Evolutionary conservation across 202 grass and related monocot species (phyloP), one percentile per base, ranked within the genome.

Genomic region (Zoysia matrella): DNA sequence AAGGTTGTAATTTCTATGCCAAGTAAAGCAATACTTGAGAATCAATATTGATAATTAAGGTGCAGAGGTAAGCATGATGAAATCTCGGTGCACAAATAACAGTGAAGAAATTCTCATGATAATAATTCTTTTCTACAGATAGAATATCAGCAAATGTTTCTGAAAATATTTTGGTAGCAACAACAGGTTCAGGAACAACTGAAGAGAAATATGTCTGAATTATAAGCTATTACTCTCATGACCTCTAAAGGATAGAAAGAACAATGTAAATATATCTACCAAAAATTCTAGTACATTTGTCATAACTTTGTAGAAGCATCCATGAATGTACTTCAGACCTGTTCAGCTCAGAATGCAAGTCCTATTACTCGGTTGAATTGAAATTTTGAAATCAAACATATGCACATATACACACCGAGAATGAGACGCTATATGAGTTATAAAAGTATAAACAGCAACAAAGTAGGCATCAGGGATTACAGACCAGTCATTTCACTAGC

Each of bases 81-180:
- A 78, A 55, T 58, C 45, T 57, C 11, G 39, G 7, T 47, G 54
- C 16, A 14, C 11, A 58, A 12, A 70, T 12, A 9, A 12, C 47
- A 89, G 64, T 71, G 47, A 1, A 56, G 16, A 69, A 80, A 44
- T 58, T 44, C 39, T 64, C 54, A 67, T 60, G 52, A 82, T 81
- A 41, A 54, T 60, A 67, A 78, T 78, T 56, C 5, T 79, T 62
- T 49, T 58, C 12, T 65, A 69, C 9, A 22, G 22, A 22, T 22
- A 22, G 22, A 22, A 22, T 22, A 22, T 22, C 22, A 22, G 22
- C 22, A 22, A 44, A 68, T 22, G 36, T 69, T 78, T 80, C 15
- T 36, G 40, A 43, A 78, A 58, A 47, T 53, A 69, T 65, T 79
- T 54, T 0, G 4, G 8, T 55, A 55, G 64, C 14, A 46, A 47